These are phyloP conservation scores for Leccinum boreale DNA, from an alignment of 768 basidiomycete genomes.

Conservation along the genomic window DNA sequence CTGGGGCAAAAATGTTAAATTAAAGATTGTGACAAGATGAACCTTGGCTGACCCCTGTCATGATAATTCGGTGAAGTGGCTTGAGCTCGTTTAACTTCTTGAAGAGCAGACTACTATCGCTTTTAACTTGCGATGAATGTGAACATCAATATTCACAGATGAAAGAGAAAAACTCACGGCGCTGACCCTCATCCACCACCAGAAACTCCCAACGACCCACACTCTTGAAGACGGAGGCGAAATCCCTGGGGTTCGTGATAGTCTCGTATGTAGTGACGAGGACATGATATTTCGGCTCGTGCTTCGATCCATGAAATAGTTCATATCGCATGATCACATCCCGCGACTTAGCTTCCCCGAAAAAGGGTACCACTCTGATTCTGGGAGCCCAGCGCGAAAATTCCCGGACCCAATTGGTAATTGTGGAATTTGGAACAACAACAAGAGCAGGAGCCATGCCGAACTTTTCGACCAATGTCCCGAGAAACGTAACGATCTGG, in stretches of 20 bases:
- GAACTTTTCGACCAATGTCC: conserved; percentile 52
- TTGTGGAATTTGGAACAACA: conserved; percentile 94
- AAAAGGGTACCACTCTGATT: conserved; percentile 78
- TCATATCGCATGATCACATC: conserved; percentile 83
- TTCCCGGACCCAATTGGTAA: conserved; percentile 94
- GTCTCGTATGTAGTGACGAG: conserved; percentile 92
- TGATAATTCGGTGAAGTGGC: conserved; percentile 75
- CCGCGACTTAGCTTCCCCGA: conserved; percentile 75
- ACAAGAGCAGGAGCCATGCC: conserved; percentile 78
- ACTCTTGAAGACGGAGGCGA: conserved; percentile 68
- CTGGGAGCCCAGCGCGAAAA: conserved; percentile 73
- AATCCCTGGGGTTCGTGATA: conserved; percentile 67
- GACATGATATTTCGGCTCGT: conserved; percentile 76
- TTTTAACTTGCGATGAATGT: conserved; percentile 62
- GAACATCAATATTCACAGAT: neutral
- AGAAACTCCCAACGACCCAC: conserved; percentile 93
- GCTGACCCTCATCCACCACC: conserved; percentile 90
- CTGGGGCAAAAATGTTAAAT: conserved; percentile 30
- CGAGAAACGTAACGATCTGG: conserved; percentile 84
- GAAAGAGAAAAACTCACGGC: conserved; percentile 51
- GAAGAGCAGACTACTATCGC: conserved; percentile 75
- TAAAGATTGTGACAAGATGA: neutral
- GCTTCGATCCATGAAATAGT: conserved; percentile 57
- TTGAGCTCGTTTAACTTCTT: conserved; percentile 78
- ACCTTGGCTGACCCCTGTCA: conserved; percentile 68